A percentile compares a stretch with the other conserved stretches of the same genome.
These are phyloP conservation scores for Pistacia atlantica DNA, from an alignment of 345 rosid species.

Conservation along the genomic window DNA sequence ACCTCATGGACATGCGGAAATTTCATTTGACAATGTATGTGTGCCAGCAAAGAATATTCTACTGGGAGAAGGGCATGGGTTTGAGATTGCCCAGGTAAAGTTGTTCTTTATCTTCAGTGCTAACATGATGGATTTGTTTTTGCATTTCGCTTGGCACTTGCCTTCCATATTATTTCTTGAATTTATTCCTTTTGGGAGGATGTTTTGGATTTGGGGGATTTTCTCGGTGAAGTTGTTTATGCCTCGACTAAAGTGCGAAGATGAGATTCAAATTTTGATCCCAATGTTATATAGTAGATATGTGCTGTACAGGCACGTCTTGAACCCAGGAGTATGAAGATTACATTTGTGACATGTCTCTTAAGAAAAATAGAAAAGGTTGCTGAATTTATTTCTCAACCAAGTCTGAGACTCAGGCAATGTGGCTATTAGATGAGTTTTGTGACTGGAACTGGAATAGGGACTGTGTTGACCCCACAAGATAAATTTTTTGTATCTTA, in stretches of 20 bases:
- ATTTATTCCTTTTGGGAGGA: neutral
- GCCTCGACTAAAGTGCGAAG: neutral
- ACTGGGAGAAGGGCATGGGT: conserved; percentile 96
- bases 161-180: conserved; percentile 1
- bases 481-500: neutral
- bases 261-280: neutral
- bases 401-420: neutral
- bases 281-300: neutral
- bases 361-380: neutral
- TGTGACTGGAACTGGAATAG: neutral
- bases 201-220: neutral
- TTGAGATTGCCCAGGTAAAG: conserved; percentile 97
- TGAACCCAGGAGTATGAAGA: neutral
- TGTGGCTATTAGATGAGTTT: neutral
- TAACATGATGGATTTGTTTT: neutral
- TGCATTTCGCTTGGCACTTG: neutral
- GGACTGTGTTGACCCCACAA: neutral
- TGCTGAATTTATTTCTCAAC: neutral
- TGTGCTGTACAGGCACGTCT: neutral
- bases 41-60: conserved; percentile 88
- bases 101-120: neutral
- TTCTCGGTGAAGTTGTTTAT: neutral
- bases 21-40: conserved; percentile 67
- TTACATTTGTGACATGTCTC: neutral
- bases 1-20: conserved; percentile 98